Conservation (phyloP, 140 eudicot species). For the Anethum foeniculum region DNA sequence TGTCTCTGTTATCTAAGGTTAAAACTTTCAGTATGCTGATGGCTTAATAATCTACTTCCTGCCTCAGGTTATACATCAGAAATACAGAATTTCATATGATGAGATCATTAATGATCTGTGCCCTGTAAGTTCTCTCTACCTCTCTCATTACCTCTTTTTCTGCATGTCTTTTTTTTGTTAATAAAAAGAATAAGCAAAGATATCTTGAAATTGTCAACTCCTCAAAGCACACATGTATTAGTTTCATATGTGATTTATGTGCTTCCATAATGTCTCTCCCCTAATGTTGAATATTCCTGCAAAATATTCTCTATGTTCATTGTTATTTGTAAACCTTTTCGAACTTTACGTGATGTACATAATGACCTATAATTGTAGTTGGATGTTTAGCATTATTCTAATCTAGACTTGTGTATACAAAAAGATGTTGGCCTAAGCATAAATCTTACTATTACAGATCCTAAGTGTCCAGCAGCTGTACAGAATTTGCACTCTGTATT, state of each 20-base stretch:
- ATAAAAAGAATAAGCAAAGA: neutral
- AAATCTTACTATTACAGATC: conserved; percentile 29
- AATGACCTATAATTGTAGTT: neutral
- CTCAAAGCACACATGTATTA: neutral
- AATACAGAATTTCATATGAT: conserved; percentile 54
- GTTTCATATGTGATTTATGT: neutral
- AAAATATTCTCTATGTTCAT: neutral
- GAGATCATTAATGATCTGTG: conserved; percentile 72
- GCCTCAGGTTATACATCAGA: conserved; percentile 75
- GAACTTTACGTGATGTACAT: neutral
- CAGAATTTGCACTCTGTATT: conserved; percentile 71
- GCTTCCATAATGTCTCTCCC: neutral
- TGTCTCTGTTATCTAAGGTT: neutral
- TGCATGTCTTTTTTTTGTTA: neutral
- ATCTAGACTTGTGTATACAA: neutral
- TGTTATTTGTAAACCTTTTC: neutral
- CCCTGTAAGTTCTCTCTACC: conserved; percentile 44
- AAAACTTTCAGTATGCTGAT: conserved; percentile 3
- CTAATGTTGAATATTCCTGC: neutral
- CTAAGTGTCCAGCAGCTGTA: conserved; percentile 70
- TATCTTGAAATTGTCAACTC: neutral
- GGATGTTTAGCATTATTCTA: neutral
- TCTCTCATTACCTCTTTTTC: neutral
- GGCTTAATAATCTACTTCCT: conserved; percentile 15
- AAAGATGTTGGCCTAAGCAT: neutral